phyloP scores from a whole-genome alignment of 495 filamentous ascomycete genomes.

The Penicillium angulare region DNA sequence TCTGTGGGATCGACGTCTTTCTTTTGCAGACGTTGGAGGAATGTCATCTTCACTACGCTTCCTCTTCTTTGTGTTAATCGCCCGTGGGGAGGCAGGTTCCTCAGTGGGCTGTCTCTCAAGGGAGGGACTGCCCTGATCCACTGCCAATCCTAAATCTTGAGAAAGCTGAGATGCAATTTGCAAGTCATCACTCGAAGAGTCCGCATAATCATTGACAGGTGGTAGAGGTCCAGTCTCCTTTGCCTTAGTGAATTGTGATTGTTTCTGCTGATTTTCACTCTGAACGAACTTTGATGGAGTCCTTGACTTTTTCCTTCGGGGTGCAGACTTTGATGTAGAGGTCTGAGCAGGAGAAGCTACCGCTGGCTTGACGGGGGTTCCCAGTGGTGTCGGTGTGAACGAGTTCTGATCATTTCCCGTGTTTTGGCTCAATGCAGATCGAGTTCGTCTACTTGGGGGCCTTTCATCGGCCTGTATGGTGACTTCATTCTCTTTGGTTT shows the following conservation, averaged over 20 bases:
- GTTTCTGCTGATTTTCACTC: background rate
- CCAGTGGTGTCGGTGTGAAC: background rate
- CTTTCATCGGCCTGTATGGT: conserved; percentile 11
- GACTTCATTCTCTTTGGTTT: conserved; percentile 9
- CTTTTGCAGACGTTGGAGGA: conserved; percentile 11
- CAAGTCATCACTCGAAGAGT: conserved; percentile 40
- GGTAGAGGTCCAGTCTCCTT: no score
- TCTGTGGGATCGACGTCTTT: conserved; percentile 34
- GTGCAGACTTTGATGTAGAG: conserved; percentile 7
- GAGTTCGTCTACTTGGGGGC: conserved; percentile 28
- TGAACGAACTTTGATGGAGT: background rate
- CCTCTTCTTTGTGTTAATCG: conserved; percentile 33
- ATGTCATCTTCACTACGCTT: conserved; percentile 30
- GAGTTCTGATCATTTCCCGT: conserved; percentile 6
- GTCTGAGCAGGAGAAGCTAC: conserved; percentile 1
- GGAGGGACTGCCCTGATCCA: conserved; percentile 22
- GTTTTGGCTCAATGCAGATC: conserved; percentile 27
- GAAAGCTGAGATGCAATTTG: conserved; percentile 47
- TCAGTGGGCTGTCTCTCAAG: background rate
- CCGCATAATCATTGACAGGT: conserved; percentile 17
- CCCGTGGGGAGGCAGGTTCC: background rate
- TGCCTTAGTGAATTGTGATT: no score
- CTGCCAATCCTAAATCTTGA: conserved; percentile 40
- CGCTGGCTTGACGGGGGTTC: conserved; percentile 3
- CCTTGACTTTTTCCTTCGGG: conserved; percentile 4